A percentile compares a stretch with the other conserved stretches of the same genome.
Conservation (phyloP, 164 flowering plant species). For the Vitis amurensis region DNA sequence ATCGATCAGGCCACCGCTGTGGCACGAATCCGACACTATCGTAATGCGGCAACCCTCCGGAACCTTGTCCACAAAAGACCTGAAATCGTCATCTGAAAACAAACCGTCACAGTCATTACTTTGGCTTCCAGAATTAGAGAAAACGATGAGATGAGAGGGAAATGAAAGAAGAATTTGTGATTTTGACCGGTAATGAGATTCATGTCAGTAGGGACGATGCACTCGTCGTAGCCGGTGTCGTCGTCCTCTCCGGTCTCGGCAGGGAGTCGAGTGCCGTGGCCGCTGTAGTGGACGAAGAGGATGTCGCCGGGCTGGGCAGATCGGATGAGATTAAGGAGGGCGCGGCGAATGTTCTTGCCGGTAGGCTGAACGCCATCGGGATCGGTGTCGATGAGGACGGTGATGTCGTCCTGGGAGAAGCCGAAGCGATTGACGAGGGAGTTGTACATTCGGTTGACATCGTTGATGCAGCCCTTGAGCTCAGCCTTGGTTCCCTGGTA, state of each 20-base stretch:
- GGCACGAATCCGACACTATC: conserved; percentile 92
- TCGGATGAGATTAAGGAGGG: conserved; percentile 45
- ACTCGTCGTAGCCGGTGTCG: conserved; percentile 94
- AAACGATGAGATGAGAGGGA: not conserved
- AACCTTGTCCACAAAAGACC: conserved; percentile 67
- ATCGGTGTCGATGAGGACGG: conserved; percentile 82
- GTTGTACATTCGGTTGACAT: conserved; percentile 59
- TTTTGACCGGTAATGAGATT: conserved; percentile 83
- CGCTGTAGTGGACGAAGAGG: conserved; percentile 90
- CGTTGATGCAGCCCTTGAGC: conserved; percentile 91
- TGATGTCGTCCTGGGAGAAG: conserved; percentile 66
- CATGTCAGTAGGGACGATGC: conserved; percentile 95
- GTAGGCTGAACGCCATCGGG: conserved; percentile 77
- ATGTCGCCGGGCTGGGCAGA: conserved; percentile 66
- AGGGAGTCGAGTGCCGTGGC: conserved; percentile 95
- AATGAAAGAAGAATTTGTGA: not conserved
- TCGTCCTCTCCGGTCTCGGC: conserved; percentile 96
- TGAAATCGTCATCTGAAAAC: conserved; percentile 86
- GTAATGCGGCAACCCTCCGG: conserved; percentile 70
- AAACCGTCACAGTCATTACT: not conserved
- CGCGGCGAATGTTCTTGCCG: conserved; percentile 74
- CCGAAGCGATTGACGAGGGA: conserved; percentile 70
- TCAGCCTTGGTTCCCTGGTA: conserved; percentile 91
- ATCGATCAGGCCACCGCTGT: conserved; percentile 89
- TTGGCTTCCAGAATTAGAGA: not conserved